Evolutionary conservation across 1,284 basidiomycete genomes (phyloP), one percentile per base, ranked within the genome.

Genomic region (Ceratobasidium papillatum): DNA sequence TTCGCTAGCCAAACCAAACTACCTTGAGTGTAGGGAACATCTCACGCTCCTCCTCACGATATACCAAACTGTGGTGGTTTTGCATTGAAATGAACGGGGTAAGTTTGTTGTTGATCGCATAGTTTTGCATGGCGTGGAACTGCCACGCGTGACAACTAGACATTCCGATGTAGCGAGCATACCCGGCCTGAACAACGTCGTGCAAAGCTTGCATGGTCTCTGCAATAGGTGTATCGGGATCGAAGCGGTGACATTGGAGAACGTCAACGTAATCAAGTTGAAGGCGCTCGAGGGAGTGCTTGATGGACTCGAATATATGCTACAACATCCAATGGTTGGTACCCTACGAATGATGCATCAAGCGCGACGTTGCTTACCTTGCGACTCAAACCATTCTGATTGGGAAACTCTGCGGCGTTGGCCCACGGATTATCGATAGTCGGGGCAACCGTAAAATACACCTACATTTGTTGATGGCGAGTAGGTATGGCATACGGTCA

Each of bases 31-130:
- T 77, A 12, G 78, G 78, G 59, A 81, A 73, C 80, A 82, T 81
- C 74, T 82, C 81, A 19, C 80, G 75, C 75, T 81, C 80, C 54
- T 81, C 80, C 66, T 81, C 80, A n/a, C 79, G 78, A 73, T 78
- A 79, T 9, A 79, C 45, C 14, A 76, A 51, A 56, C 76, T 77
- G 66, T 77, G 76, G 45, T 78, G 77, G 77, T 84, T 83, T 75
- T 86, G 85, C 85, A 85, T 85, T 43, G 80, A 80, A 78, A 84
- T 82, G 78, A 84, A 84, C 22, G 81, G 81, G 11, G 82, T 83
- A 36, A 83, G 79, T 30, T 78, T 77, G 78, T 83, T 80, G 74
- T 78, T 78, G 77, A 81, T 81, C 2, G 83, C 83, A 77, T 83
- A 83, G 77, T 82, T 71, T 36, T 77, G 76, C 75, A 76, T 76